These are phyloP conservation scores for Dalbergia oliveri DNA, from an alignment of 306 rosid genomes.

Conservation along the genomic window DNA sequence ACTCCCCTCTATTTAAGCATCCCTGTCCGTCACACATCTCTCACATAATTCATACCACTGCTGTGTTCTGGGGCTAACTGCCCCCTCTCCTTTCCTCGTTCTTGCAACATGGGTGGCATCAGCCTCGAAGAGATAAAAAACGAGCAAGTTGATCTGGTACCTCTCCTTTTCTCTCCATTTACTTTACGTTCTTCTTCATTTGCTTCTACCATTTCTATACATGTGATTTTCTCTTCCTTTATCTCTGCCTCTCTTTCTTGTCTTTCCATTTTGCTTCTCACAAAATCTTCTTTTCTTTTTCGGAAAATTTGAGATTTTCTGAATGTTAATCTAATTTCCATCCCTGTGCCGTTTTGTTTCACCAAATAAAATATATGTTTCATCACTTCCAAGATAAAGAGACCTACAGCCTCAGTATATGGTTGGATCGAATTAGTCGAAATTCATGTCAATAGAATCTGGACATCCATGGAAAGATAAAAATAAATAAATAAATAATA, in stretches of 20 bases:
- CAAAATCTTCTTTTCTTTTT: neutral
- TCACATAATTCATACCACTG: conserved; percentile 2
- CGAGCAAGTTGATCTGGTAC: conserved; percentile 88
- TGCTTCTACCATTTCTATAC: neutral
- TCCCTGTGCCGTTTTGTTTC: neutral
- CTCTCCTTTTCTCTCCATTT: neutral
- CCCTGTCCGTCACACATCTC: neutral
- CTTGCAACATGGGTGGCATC: conserved; percentile 66
- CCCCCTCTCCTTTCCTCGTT: too few relatives aligned
- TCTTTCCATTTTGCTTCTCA: neutral
- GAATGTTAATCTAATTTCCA: neutral
- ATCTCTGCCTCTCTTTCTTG: neutral
- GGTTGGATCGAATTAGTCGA: too few relatives aligned
- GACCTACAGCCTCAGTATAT: too few relatives aligned
- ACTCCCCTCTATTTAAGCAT: conserved; percentile 43
- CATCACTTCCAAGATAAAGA: too few relatives aligned
- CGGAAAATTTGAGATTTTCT: neutral
- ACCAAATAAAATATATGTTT: too few relatives aligned
- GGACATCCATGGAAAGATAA: too few relatives aligned
- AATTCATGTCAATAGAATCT: too few relatives aligned
- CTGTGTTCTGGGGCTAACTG: neutral
- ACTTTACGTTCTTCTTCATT: neutral
- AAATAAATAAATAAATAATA: too few relatives aligned
- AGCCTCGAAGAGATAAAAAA: conserved; percentile 84
- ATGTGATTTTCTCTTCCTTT: neutral